These are phyloP conservation scores for Chloris gayana DNA, from an alignment of 176 grass and related monocot genomes.

Conservation along the genomic window DNA sequence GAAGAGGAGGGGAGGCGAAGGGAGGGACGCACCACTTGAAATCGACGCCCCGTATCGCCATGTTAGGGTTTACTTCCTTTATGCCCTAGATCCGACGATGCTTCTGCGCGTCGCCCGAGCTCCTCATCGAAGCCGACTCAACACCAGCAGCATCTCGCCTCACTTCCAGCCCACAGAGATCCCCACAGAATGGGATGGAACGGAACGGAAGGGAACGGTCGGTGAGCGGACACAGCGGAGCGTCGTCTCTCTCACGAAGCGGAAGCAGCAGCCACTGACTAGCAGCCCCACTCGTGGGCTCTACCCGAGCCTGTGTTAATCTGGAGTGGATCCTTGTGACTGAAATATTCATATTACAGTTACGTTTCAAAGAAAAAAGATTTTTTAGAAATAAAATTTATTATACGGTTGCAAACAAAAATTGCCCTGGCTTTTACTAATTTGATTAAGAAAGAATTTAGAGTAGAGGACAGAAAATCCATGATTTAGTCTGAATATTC, in stretches of 20 bases:
- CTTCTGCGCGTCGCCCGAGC: background rate
- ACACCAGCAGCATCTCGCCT: background rate
- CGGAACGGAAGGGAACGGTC: background rate
- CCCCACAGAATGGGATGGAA: background rate
- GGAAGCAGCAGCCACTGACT: background rate
- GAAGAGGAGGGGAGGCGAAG: background rate
- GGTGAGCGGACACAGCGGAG: background rate
- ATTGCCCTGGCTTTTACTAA: no score
- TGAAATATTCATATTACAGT: no score
- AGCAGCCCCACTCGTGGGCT: background rate
- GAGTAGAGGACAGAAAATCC: no score
- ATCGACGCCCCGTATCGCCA: slow-evolving; percentile 60
- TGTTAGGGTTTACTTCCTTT: background rate
- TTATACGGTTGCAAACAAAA: no score
- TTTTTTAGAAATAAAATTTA: no score
- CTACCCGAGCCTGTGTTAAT: background rate
- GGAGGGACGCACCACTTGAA: slow-evolving; percentile 52
- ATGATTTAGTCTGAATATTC: no score
- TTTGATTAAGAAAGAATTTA: no score
- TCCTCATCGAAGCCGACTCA: background rate
- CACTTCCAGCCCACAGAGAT: background rate
- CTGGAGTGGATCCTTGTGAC: no score
- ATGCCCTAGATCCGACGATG: background rate
- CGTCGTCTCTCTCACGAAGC: no score
- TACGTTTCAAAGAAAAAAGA: no score